Conservation (phyloP, 1,284 basidiomycete species). For the Cryptococcus sp. region DNA sequence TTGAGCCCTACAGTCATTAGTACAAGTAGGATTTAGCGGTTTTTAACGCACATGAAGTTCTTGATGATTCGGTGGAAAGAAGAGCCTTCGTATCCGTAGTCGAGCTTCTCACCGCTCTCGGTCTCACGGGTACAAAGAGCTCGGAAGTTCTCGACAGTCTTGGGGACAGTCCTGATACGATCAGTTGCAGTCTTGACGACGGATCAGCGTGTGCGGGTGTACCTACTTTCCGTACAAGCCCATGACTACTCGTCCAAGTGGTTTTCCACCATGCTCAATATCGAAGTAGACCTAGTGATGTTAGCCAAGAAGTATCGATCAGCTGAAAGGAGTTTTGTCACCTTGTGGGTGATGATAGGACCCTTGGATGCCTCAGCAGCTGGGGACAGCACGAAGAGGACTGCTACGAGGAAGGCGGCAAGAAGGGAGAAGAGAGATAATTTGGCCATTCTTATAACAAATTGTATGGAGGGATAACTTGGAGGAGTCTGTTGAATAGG, state of each 20-base stretch:
- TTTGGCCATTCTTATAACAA: neutral
- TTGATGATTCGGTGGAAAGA: conserved; percentile 68
- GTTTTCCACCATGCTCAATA: conserved; percentile 78
- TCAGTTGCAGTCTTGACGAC: neutral
- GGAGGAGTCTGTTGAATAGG: too few species aligned
- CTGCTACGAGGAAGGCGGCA: neutral
- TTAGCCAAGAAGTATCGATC: neutral
- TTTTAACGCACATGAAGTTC: conserved; percentile 57
- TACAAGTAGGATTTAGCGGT: too few species aligned
- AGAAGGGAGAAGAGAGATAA: neutral
- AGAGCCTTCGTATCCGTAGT: conserved; percentile 65
- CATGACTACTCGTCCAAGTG: conserved; percentile 73
- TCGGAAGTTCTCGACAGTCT: conserved; percentile 67
- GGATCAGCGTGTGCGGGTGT: too few species aligned
- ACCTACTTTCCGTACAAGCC: conserved; percentile 73
- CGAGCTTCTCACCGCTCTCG: conserved; percentile 70
- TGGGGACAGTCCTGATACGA: conserved; percentile 65
- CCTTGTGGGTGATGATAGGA: neutral
- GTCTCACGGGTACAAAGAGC: conserved; percentile 66
- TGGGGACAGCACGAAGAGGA: neutral
- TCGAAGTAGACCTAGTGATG: conserved; percentile 71
- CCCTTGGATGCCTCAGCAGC: neutral
- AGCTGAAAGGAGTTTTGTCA: neutral
- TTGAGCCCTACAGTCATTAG: conserved; percentile 52
- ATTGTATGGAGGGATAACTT: too few species aligned